These are phyloP conservation scores for Sporobolomyces phaffii DNA, from an alignment of 768 basidiomycete species.

Conservation along the genomic window DNA sequence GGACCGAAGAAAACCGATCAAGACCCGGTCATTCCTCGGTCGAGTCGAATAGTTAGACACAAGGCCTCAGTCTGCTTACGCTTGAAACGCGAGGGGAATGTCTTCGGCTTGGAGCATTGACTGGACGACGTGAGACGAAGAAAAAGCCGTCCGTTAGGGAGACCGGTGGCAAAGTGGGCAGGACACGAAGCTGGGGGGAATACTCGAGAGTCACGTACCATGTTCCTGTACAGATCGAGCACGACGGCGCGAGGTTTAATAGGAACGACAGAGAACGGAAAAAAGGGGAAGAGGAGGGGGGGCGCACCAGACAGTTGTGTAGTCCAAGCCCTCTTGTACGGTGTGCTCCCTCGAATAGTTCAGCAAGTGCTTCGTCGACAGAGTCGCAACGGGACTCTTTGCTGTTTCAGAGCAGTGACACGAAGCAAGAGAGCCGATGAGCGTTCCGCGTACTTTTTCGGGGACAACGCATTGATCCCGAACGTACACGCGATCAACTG, in stretches of 20 bases:
- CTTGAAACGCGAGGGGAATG: slow-evolving; percentile 38
- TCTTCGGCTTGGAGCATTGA: slow-evolving; percentile 53
- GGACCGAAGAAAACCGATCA: not conserved
- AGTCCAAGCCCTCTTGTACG: slow-evolving; percentile 41
- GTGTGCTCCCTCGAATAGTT: slow-evolving; percentile 72
- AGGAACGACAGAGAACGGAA: not conserved
- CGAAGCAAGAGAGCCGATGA: not conserved
- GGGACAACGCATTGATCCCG: too few relatives aligned
- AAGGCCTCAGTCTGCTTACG: too few relatives aligned
- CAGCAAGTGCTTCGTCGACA: slow-evolving; percentile 70
- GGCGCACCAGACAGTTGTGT: slow-evolving; percentile 27
- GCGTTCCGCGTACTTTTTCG: too few relatives aligned
- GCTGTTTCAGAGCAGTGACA: not conserved
- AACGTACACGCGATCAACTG: slow-evolving; percentile 54
- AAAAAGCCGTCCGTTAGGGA: not conserved
- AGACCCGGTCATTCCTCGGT: too few relatives aligned
- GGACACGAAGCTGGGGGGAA: not conserved
- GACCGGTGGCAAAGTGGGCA: not conserved
- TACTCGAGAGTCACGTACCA: not conserved
- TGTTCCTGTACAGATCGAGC: slow-evolving; percentile 18
- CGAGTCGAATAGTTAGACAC: too few relatives aligned
- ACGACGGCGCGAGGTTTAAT: too few relatives aligned
- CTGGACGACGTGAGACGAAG: too few relatives aligned
- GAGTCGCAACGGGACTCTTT: slow-evolving; percentile 74
- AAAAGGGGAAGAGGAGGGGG: not conserved